Evolutionary conservation across 2,329 filamentous ascomycete species (phyloP).

Genomic region (Fulvia fulva): DNA sequence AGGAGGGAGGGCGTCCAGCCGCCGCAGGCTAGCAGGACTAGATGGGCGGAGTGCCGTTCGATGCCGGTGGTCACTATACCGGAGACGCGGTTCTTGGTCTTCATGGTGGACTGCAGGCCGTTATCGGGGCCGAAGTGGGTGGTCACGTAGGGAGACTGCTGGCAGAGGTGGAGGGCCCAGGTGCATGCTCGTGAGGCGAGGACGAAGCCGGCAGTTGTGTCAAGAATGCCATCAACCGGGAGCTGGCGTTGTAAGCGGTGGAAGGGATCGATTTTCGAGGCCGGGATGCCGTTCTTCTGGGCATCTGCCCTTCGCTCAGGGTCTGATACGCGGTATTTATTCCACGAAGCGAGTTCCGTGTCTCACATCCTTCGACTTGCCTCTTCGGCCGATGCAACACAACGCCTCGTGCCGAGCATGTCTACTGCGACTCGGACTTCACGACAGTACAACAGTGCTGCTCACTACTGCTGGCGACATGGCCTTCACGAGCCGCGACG

Average conservation of each 20-base stretch:
- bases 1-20: slow-evolving; percentile 41
- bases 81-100: slow-evolving; percentile 9
- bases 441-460: neutral
- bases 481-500: neutral
- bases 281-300: slow-evolving; percentile 8
- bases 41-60: slow-evolving; percentile 39
- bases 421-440: no score
- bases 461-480: neutral
- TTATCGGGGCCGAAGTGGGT: slow-evolving; percentile 15
- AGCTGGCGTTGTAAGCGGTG: slow-evolving; percentile 7
- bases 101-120: slow-evolving; percentile 11
- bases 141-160: slow-evolving; percentile 9
- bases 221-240: slow-evolving; percentile 16
- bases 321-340: slow-evolving; percentile 25
- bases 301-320: slow-evolving; percentile 11
- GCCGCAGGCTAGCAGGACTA: slow-evolving; percentile 27
- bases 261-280: slow-evolving; percentile 19
- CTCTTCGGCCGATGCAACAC: neutral
- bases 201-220: slow-evolving; percentile 20
- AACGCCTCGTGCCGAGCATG: neutral
- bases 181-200: slow-evolving; percentile 17
- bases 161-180: slow-evolving; percentile 17
- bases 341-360: no score
- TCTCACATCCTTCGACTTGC: no score
- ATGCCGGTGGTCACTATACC: slow-evolving; percentile 34